Conservation (phyloP, 1,284 basidiomycete genomes). For the Cryptococcus sp. region DNA sequence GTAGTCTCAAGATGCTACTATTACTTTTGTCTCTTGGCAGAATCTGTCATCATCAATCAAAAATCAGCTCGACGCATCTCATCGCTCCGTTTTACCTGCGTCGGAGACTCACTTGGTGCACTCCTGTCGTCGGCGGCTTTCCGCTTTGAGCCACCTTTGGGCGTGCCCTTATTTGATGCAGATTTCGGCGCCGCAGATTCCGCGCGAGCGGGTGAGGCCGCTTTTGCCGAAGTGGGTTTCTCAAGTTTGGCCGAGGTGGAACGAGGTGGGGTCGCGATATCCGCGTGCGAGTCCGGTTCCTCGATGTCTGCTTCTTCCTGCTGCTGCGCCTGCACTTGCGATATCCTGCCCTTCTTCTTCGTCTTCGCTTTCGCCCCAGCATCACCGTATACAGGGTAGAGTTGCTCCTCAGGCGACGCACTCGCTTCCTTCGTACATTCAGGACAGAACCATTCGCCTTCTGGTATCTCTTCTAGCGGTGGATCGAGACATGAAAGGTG, state of each 20-base stretch:
- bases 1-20: no score
- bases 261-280: not conserved
- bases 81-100: no score
- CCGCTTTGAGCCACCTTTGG: constrained; percentile 1
- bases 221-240: no score
- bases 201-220: not conserved
- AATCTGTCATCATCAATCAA: no score
- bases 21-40: no score
- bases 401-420: constrained; percentile 17
- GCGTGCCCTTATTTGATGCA: constrained; percentile 3
- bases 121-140: constrained; percentile 10
- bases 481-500: constrained; percentile 80
- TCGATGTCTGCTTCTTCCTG: constrained; percentile 5
- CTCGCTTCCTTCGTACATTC: constrained; percentile 56
- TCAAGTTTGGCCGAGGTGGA: no score
- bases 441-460: constrained; percentile 91
- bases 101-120: not conserved
- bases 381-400: constrained; percentile 5
- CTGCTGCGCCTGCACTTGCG: not conserved
- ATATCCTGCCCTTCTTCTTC: not conserved
- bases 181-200: constrained; percentile 4
- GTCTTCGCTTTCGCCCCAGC: not conserved
- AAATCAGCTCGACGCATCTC: no score
- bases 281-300: not conserved
- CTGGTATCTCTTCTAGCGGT: constrained; percentile 72